Conservation (phyloP, 805 yeast genomes). For the Yamadazyma sp. region DNA sequence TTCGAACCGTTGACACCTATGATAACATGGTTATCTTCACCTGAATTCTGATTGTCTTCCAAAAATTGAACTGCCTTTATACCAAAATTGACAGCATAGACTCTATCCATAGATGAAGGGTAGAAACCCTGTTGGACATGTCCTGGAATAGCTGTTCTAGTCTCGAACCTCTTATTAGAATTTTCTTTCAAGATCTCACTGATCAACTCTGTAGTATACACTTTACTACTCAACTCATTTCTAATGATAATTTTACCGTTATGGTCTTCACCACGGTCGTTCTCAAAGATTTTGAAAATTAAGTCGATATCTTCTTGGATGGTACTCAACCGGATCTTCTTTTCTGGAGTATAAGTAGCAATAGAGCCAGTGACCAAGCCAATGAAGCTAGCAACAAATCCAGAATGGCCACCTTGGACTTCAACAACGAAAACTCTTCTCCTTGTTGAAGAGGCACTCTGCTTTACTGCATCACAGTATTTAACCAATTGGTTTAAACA, state of each 20-base stretch:
- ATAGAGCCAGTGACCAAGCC: slow-evolving; percentile 72
- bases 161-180: slow-evolving; percentile 65
- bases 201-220: slow-evolving; percentile 64
- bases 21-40: slow-evolving; percentile 40
- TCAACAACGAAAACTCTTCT: slow-evolving; percentile 79
- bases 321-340: slow-evolving; percentile 57
- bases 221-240: slow-evolving; percentile 66
- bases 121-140: slow-evolving; percentile 84
- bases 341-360: slow-evolving; percentile 77
- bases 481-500: slow-evolving; percentile 68
- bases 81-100: slow-evolving; percentile 70
- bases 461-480: slow-evolving; percentile 78
- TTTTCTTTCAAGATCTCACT: slow-evolving; percentile 70
- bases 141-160: slow-evolving; percentile 80
- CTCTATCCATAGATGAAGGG: slow-evolving; percentile 77
- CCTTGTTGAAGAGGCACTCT: slow-evolving; percentile 76
- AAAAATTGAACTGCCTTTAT: slow-evolving; percentile 68
- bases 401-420: slow-evolving; percentile 84
- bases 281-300: slow-evolving; percentile 57
- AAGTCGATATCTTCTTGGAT: slow-evolving; percentile 65
- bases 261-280: slow-evolving; percentile 62
- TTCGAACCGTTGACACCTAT: slow-evolving; percentile 71
- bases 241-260: slow-evolving; percentile 70
- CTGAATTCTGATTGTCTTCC: slow-evolving; percentile 43
- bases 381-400: slow-evolving; percentile 69